These are phyloP conservation scores for Rhizoclosmatium sp. DNA, from an alignment of 192 early-diverging fungal species.

Conservation along the genomic window DNA sequence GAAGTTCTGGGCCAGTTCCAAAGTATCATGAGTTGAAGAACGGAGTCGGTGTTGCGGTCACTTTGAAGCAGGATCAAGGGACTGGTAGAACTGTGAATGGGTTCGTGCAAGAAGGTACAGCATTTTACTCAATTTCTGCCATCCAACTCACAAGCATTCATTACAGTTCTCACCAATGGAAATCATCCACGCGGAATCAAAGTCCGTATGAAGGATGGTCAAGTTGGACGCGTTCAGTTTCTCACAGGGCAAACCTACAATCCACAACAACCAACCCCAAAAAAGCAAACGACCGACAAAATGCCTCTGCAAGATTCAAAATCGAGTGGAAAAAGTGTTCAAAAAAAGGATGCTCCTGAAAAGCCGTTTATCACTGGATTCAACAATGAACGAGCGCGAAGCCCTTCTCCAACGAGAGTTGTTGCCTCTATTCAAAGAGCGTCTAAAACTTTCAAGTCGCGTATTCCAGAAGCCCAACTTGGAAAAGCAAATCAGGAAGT, in stretches of 20 bases:
- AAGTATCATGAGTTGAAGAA: constrained; percentile 14
- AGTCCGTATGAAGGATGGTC: constrained; percentile 49
- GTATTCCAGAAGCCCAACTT: not conserved
- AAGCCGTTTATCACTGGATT: constrained; percentile 25
- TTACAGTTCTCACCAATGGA: constrained; percentile 44
- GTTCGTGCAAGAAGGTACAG: constrained; percentile 40
- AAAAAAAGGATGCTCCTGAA: constrained; percentile 2
- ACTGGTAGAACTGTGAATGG: constrained; percentile 45
- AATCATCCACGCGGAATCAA: constrained; percentile 53
- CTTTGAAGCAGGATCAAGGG: constrained; percentile 52
- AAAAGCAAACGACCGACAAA: not conserved
- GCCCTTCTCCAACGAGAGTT: constrained; percentile 19
- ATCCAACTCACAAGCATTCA: not conserved
- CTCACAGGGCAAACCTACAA: constrained; percentile 18
- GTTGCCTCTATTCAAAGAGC: not conserved
- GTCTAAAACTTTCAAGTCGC: constrained; percentile 22
- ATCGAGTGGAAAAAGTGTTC: not conserved
- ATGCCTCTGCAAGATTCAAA: not conserved
- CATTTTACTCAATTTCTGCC: not conserved
- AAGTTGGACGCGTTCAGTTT: constrained; percentile 51
- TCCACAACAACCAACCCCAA: not conserved
- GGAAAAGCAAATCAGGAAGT: constrained; percentile 21
- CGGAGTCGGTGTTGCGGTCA: constrained; percentile 40
- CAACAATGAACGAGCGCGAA: not conserved
- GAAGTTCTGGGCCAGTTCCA: constrained; percentile 16